Conservation (phyloP, 768 basidiomycete genomes). For the Suillus hirtellus region DNA sequence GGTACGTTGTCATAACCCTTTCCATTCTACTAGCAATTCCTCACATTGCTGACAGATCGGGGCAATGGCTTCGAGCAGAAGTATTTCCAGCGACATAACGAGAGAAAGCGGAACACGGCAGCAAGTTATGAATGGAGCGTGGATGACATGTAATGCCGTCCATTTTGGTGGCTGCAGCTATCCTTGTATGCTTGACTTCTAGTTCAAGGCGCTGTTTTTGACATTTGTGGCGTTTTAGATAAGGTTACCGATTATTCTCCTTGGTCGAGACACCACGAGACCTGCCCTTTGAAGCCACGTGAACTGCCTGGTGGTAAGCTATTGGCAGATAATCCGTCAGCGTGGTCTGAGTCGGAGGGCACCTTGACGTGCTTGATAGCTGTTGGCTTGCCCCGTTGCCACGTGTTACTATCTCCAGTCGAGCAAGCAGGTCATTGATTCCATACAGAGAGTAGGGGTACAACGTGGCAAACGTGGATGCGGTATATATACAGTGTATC, state of each 20-base stretch:
- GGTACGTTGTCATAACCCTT: slow-evolving; percentile 49
- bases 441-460: not conserved
- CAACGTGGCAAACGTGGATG: slow-evolving; percentile 7
- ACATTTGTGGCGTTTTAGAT: slow-evolving; percentile 1
- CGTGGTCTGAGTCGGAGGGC: not conserved
- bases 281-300: slow-evolving; percentile 1
- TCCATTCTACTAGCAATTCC: slow-evolving; percentile 9
- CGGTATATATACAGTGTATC: slow-evolving; percentile 14
- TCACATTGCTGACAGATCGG: slow-evolving; percentile 54
- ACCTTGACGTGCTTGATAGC: not conserved
- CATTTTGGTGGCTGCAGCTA: slow-evolving; percentile 4
- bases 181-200: slow-evolving; percentile 1
- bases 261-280: slow-evolving; percentile 4
- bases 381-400: not conserved
- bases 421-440: not conserved
- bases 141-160: slow-evolving; percentile 78
- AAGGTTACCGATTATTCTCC: slow-evolving; percentile 1
- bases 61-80: slow-evolving; percentile 95
- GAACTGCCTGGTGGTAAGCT: not conserved
- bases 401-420: not conserved
- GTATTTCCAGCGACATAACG: slow-evolving; percentile 81
- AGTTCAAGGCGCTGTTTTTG: not conserved
- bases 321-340: not conserved
- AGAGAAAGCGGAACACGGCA: slow-evolving; percentile 62
- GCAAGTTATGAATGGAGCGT: slow-evolving; percentile 87